A percentile compares a stretch with the other conserved stretches of the same genome.
Conservation (phyloP, 257 asterid species). For the Ajuga chamaepitys region DNA sequence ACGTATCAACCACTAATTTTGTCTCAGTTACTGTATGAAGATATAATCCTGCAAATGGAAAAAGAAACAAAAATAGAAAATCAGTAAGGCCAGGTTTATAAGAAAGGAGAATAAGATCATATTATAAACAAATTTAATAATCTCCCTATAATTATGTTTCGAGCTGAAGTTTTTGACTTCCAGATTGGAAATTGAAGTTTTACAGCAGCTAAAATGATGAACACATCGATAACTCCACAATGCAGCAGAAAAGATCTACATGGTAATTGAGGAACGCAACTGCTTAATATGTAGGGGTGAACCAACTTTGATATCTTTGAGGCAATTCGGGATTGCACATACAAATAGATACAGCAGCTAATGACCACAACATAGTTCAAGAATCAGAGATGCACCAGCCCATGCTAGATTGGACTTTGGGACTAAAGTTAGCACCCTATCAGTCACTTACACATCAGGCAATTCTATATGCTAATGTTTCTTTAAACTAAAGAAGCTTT, state of each 20-base stretch:
- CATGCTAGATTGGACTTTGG: neutral
- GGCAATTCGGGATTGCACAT: neutral
- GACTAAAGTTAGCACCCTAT: neutral
- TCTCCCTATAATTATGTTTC: neutral
- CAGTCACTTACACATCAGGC: neutral
- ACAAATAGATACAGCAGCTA: neutral
- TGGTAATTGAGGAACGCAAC: neutral
- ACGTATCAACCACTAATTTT: constrained; percentile 82
- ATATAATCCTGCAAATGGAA: constrained; percentile 55
- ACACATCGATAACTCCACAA: neutral
- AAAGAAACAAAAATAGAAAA: neutral
- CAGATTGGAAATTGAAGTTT: neutral
- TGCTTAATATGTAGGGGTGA: neutral
- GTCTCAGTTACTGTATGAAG: constrained; percentile 84
- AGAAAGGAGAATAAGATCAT: neutral
- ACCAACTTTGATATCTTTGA: neutral
- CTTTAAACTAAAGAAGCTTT: neutral
- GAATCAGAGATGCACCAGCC: neutral
- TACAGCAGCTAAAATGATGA: neutral
- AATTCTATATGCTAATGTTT: neutral
- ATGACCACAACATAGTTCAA: neutral
- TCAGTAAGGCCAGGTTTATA: constrained; percentile 11
- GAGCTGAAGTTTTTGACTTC: neutral
- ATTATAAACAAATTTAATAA: neutral
- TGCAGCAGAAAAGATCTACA: neutral